phyloP scores from a whole-genome alignment of 345 rosid species.

The Kandelia obovata region DNA sequence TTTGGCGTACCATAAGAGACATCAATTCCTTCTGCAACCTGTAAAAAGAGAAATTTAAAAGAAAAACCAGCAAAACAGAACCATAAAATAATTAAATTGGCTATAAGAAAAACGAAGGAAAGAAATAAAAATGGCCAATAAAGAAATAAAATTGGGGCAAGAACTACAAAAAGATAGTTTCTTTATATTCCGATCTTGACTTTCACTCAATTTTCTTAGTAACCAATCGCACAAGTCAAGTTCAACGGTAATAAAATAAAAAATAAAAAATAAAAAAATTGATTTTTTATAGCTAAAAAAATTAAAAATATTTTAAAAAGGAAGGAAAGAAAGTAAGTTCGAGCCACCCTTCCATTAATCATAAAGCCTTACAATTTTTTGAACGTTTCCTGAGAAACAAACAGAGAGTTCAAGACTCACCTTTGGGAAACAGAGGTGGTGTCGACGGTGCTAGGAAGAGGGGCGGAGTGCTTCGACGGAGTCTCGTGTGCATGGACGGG shows the following conservation, averaged over 20 bases:
- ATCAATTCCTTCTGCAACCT: constrained; percentile 35
- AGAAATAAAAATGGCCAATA: not conserved
- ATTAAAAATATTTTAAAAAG: no score
- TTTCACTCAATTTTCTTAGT: not conserved
- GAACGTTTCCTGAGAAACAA: constrained; percentile 5
- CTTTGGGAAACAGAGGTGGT: constrained; percentile 53
- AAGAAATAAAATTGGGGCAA: not conserved
- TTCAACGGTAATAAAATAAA: not conserved
- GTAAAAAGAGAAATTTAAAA: not conserved
- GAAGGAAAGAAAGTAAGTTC: not conserved
- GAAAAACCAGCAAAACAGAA: not conserved
- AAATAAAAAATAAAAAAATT: not conserved
- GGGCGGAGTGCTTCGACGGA: constrained; percentile 41
- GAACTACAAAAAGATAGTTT: not conserved
- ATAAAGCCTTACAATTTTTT: no score
- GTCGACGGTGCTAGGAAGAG: constrained; percentile 36
- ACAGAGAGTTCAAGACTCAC: constrained; percentile 14
- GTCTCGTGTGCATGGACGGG: constrained; percentile 26
- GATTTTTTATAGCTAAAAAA: no score
- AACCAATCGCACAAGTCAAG: not conserved
- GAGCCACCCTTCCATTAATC: not conserved
- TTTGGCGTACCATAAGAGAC: constrained; percentile 27
- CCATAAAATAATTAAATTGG: not conserved
- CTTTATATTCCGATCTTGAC: no score
- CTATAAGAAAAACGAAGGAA: not conserved